A percentile compares a stretch with the other conserved stretches of the same genome.
Evolutionary conservation across 106 monocot species (phyloP).

Genomic region (Amphibolis antarctica): DNA sequence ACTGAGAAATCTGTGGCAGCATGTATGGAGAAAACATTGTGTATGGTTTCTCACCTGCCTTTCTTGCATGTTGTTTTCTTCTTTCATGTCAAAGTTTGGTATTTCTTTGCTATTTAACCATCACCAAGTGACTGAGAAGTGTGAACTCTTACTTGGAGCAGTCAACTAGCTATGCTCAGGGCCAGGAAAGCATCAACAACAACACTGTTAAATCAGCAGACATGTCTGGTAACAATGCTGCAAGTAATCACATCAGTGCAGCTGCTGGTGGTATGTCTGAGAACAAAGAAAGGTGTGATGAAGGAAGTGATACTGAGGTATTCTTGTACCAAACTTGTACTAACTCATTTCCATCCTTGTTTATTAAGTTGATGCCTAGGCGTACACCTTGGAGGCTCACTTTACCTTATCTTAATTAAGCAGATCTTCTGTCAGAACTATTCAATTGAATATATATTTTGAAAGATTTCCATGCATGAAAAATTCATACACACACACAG

Average conservation of each 20-base stretch:
- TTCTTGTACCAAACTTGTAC: background rate
- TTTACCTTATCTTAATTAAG: too few species aligned
- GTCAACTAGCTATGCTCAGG: constrained; percentile 38
- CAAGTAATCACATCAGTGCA: constrained; percentile 50
- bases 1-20: constrained; percentile 84
- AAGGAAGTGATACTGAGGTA: constrained; percentile 52
- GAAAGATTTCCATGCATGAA: too few species aligned
- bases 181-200: background rate
- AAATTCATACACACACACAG: too few species aligned
- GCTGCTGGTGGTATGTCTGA: constrained; percentile 35
- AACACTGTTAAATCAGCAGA: constrained; percentile 14
- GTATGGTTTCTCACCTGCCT: constrained; percentile 32
- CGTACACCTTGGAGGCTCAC: too few species aligned
- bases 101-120: background rate
- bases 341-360: background rate
- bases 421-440: too few species aligned
- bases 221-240: constrained; percentile 47
- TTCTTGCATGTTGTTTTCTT: background rate
- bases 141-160: constrained; percentile 20
- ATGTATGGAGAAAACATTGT: constrained; percentile 88
- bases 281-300: constrained; percentile 35
- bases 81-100: background rate
- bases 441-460: too few species aligned
- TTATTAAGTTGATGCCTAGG: too few species aligned
- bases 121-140: background rate